Conservation (phyloP, 352 stramenopile species). For the Phytophthora kernoviae region DNA sequence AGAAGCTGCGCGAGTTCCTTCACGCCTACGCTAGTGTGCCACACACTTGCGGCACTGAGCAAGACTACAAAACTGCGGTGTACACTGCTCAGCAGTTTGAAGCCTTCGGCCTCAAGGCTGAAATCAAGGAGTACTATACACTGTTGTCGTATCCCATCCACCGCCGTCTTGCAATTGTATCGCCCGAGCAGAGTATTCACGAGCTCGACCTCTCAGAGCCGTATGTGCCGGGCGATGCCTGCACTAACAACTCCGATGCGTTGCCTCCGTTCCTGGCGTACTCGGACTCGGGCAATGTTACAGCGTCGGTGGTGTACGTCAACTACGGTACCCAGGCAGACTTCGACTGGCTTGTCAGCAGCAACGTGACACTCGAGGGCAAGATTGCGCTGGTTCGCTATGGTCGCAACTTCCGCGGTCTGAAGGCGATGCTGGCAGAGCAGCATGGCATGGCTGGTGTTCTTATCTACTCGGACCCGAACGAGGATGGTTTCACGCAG, state of each 20-base stretch:
- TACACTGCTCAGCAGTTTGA: slow-evolving; percentile 39
- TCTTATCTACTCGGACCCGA: slow-evolving; percentile 81
- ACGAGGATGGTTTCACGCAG: slow-evolving; percentile 62
- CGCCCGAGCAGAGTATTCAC: slow-evolving; percentile 23
- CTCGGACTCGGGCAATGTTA: slow-evolving; percentile 35
- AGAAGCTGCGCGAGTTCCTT: slow-evolving; percentile 31
- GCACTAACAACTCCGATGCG: slow-evolving; percentile 56
- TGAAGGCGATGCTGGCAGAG: slow-evolving; percentile 75
- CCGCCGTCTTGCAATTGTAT: slow-evolving; percentile 46
- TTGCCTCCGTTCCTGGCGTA: slow-evolving; percentile 61
- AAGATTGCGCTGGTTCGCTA: slow-evolving; percentile 75
- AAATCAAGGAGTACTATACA: slow-evolving; percentile 68
- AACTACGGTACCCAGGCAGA: slow-evolving; percentile 53
- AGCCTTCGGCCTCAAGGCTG: slow-evolving; percentile 52
- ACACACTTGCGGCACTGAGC: slow-evolving; percentile 35
- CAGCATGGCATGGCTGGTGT: slow-evolving; percentile 47
- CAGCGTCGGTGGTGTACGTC: slow-evolving; percentile 51
- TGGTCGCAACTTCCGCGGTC: slow-evolving; percentile 48
- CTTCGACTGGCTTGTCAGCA: slow-evolving; percentile 59
- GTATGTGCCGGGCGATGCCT: slow-evolving; percentile 58
- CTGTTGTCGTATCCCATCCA: slow-evolving; percentile 63
- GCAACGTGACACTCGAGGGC: slow-evolving; percentile 53
- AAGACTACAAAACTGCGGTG: slow-evolving; percentile 31
- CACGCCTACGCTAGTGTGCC: slow-evolving; percentile 38
- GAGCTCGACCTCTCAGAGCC: slow-evolving; percentile 65